Evolutionary conservation across 202 grass and related monocot genomes (phyloP), one percentile per base, ranked within the genome.

Genomic region (Carex sylvatica): DNA sequence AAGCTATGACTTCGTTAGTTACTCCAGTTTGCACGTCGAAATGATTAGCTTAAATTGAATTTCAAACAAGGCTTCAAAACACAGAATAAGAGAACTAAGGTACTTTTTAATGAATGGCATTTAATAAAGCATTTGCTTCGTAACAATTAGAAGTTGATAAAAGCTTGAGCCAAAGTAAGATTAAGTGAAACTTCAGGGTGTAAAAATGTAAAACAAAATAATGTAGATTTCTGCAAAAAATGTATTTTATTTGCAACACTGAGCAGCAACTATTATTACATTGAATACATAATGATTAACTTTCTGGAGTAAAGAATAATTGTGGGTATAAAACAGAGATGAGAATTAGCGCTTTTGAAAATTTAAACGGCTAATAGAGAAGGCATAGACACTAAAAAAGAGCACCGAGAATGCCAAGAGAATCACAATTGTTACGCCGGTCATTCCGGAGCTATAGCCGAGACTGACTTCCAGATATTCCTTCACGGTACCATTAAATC

Each of bases 401-500:
- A 91, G 55, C 64, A 88, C 11, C 0, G 63, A 86, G 89, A 94
- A 94, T 70, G 61, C 89, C 53, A 86, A 0, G 1, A 94, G 87
- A 15, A 94, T 64, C 30, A 44, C 74, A 42, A 68, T 71, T 14
- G 83, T 84, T 40, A 61, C 15, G 54, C 87, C 83, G 0, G 33
- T 59, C 89, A 88, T 94, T 74, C 89, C 87, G 6, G 86, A 61
- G 23, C 78, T 70, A 42, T 70, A 94, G 61, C 89, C 92, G 1
- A 94, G 65, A 58, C 0, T 81, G 46, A 84, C 63, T 80, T 86
- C 58, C 4, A 94, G 36, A 75, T 84, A 94, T 78, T 91, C 62
- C 78, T 94, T 88, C 13, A 94, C 87, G 0, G 92, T 91, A 2
- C 92, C 89, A 38, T 91, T 70, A 9, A 91, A 89, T 64, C 89